Base-by-base conservation (phyloP, 768 basidiomycete species). In the Filobasidium floriforme region DNA sequence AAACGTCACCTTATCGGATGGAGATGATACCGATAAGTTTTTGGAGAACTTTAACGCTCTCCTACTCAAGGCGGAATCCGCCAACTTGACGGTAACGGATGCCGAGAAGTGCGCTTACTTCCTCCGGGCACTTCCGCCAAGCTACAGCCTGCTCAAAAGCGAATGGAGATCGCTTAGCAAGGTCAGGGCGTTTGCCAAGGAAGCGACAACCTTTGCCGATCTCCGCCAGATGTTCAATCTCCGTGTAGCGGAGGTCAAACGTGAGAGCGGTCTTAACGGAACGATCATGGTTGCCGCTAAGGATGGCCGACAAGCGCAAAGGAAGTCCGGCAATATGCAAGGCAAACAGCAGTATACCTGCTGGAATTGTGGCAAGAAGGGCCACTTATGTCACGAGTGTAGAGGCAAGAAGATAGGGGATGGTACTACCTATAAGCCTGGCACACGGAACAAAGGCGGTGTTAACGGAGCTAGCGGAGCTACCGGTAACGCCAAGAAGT, bases 71-170 rank as follows among this genome's bases (percentile, higher is more conserved):
- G 63, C 54, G 41, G 29, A 55, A 51, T 37, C 55, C 55, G 15
- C 63, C 37, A 55, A 55, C 12, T 41, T 64, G 18, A 9, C 12
- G 18, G 5, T 64, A 6, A 57, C 63, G 37, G 54, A 64, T 41
- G 63, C 32, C 9, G 63, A 52, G 10, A 59, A 57, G 29, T 64
- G 63, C 63, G 41, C 43, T 55, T 37, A 64, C 54, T 64, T 64
- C 63, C 37, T 64, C 26, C 32, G 54, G 26, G 63, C 54, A 32
- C 55, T 37, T 49, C 62, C 62, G 29, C 37, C 62, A 55, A 46
- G 14, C 41, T 64, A 24, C 54, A 29, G 41, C n/a, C 44, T 43
- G 12, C 54, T 64, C 41, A 32, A 55, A 64, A 64, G 54, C n/a
- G 62, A 62, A 24, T 62, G 62, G 62, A 26, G 62, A 22, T 51